A percentile compares a stretch with the other conserved stretches of the same genome.
phyloP scores from a whole-genome alignment of 495 filamentous ascomycete species.

The Penicillium pancosmium region DNA sequence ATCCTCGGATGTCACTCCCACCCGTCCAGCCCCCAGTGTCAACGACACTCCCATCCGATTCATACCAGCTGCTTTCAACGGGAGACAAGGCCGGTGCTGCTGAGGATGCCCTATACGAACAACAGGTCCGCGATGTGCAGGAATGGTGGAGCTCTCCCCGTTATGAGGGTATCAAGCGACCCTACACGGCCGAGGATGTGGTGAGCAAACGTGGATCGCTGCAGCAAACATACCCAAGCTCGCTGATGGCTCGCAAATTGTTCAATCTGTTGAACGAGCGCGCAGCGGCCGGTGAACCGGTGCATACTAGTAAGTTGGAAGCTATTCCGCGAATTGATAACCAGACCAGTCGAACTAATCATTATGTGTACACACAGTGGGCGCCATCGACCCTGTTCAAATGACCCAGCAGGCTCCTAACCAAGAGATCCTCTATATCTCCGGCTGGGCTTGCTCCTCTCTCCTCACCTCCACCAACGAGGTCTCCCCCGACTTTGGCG shows the following conservation, averaged over 20 bases:
- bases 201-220: constrained; percentile 89
- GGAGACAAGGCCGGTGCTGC: constrained; percentile 70
- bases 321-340: not conserved
- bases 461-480: constrained; percentile 93
- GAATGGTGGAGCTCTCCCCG: constrained; percentile 85
- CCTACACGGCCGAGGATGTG: constrained; percentile 87
- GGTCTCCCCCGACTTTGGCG: constrained; percentile 94
- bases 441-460: constrained; percentile 95
- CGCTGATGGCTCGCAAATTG: constrained; percentile 89
- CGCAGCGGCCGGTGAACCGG: constrained; percentile 74
- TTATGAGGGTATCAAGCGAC: constrained; percentile 85
- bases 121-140: constrained; percentile 79
- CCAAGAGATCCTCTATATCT: constrained; percentile 94
- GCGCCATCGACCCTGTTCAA: constrained; percentile 95
- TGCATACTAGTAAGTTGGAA: constrained; percentile 76
- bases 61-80: constrained; percentile 79
- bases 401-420: constrained; percentile 98
- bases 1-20: constrained; percentile 47
- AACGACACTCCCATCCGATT: constrained; percentile 62
- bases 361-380: constrained; percentile 58
- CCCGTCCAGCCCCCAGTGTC: constrained; percentile 58
- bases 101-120: constrained; percentile 79
- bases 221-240: constrained; percentile 86
- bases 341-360: not conserved
- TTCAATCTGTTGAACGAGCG: constrained; percentile 83